Evolutionary conservation across 495 filamentous ascomycete species (phyloP), one percentile per base, ranked within the genome.

Genomic region (Xylaria telfairii): DNA sequence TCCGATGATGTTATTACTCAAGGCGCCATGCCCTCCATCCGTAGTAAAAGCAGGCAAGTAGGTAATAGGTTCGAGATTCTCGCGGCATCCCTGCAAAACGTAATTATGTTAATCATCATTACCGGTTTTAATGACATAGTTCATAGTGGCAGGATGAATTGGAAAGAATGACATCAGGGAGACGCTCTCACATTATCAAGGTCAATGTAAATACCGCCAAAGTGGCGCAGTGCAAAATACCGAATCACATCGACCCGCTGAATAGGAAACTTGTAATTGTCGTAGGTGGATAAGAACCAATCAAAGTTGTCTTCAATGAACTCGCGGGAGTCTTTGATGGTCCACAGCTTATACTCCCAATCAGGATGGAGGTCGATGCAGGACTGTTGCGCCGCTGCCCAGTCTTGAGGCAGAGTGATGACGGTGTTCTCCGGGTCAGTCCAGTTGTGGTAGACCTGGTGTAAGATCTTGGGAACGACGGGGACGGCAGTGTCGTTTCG

Each of bases 331-430:
- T 87, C 89, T 53, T 88, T 86, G 73, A 93, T 89, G 3, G 93
- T 95, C 94, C 94, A 97, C 19, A 96, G 88, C 91, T 89, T 93
- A 79, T 95, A 94, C 75, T 95, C 92, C 70, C 93, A 96, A 70
- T 94, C 92, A 21, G 85, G 81, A 71, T 97, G 92, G 63, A 92
- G 76, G 51, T 91, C 87, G 61, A 92, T 83, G 80, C 93, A 96
- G 72, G 87, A 91, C 78, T 90, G 85, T 74, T 93, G 93, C 53
- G 91, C 88, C 39, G 86, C 87, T 67, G 83, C 80, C 94, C 93
- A 96, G 69, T 90, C 87, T 72, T 83, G 85, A 0, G 94, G 93
- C 7, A 65, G 17, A 24, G 9, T 9, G 63, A 96, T 90, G 13
- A 86, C 88, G 69, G 90, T 87, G 71, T 70, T 76, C 15, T 64